phyloP scores from a whole-genome alignment of 2,329 filamentous ascomycete species.

The Daldinia sp. region DNA sequence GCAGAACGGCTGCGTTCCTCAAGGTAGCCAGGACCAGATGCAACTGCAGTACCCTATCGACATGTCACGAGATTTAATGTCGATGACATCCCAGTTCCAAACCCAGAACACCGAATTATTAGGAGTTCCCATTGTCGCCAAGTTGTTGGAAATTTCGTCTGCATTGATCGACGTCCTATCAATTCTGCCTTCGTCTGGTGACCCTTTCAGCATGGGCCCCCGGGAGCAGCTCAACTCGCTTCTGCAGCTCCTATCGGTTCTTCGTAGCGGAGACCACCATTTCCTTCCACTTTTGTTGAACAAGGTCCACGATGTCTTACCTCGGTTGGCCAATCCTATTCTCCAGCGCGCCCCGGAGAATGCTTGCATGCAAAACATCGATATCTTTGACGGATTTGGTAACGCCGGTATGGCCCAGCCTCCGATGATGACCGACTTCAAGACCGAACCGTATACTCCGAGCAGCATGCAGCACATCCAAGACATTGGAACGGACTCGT shows the following conservation, averaged over 20 bases:
- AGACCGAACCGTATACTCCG: slow-evolving; percentile 51
- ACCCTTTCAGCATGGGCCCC: slow-evolving; percentile 71
- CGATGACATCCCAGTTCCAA: slow-evolving; percentile 75
- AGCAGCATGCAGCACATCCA: slow-evolving; percentile 52
- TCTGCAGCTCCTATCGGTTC: slow-evolving; percentile 70
- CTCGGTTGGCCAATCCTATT: slow-evolving; percentile 67
- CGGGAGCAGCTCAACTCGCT: slow-evolving; percentile 78
- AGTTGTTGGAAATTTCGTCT: slow-evolving; percentile 79
- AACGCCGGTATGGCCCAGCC: slow-evolving; percentile 68
- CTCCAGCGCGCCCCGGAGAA: slow-evolving; percentile 67
- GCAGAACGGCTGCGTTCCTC: slow-evolving; percentile 61
- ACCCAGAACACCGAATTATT: slow-evolving; percentile 77
- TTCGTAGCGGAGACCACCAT: slow-evolving; percentile 78
- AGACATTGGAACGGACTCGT: slow-evolving; percentile 51
- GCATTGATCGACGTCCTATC: slow-evolving; percentile 78
- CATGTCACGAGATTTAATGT: slow-evolving; percentile 69
- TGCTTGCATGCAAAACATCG: slow-evolving; percentile 55
- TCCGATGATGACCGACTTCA: slow-evolving; percentile 56
- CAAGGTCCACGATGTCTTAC: slow-evolving; percentile 78
- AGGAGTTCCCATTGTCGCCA: slow-evolving; percentile 80
- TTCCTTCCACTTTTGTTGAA: slow-evolving; percentile 79
- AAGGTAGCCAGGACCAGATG: slow-evolving; percentile 60
- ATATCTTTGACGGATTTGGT: slow-evolving; percentile 73
- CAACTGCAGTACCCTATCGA: slow-evolving; percentile 71
- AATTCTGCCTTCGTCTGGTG: slow-evolving; percentile 65